Conservation (phyloP, 2,329 filamentous ascomycete genomes). For the Colletotrichum incanum region DNA sequence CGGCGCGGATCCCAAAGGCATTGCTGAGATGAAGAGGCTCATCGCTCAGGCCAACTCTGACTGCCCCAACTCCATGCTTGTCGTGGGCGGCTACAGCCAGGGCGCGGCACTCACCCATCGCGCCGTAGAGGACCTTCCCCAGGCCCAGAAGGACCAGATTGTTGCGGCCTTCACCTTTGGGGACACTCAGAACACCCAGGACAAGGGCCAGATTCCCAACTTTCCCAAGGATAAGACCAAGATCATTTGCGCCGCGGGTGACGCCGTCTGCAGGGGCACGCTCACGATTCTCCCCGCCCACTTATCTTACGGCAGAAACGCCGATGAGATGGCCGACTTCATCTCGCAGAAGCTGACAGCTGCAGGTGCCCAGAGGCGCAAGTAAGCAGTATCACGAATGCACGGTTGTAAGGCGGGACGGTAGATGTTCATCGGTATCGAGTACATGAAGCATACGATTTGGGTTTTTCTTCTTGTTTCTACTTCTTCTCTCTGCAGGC, state of each 20-base stretch:
- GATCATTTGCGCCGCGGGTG: constrained; percentile 59
- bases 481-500: constrained; percentile 10
- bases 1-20: constrained; percentile 52
- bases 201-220: constrained; percentile 54
- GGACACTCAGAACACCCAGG: constrained; percentile 50
- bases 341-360: constrained; percentile 44
- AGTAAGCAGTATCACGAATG: constrained; percentile 18
- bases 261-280: constrained; percentile 55
- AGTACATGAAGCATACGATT: neutral
- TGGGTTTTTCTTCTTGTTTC: neutral
- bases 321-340: constrained; percentile 51
- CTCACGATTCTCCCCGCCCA: constrained; percentile 55
- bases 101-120: constrained; percentile 50
- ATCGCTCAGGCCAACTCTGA: constrained; percentile 54
- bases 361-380: constrained; percentile 39
- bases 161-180: constrained; percentile 49
- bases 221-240: constrained; percentile 55
- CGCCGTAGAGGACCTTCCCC: constrained; percentile 47
- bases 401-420: neutral
- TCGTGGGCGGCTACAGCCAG: constrained; percentile 59
- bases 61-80: constrained; percentile 55
- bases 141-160: constrained; percentile 46
- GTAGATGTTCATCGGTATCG: neutral
- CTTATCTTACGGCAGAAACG: constrained; percentile 54
- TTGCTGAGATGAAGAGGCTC: constrained; percentile 52